phyloP scores from a whole-genome alignment of 228 moss, liverwort and hornwort species.

The Sphagnum fallax region DNA sequence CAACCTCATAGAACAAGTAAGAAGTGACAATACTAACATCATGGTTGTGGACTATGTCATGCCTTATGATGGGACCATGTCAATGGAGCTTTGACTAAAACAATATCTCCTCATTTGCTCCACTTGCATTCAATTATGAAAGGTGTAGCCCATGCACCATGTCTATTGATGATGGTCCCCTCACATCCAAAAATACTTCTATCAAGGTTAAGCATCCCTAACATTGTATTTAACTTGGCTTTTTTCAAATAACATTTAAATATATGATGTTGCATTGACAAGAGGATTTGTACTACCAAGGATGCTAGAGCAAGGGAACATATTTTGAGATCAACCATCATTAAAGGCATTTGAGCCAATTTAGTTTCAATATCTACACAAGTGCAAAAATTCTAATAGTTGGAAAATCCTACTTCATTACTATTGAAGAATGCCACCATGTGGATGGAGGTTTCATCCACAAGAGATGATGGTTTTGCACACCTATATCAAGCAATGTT shows the following conservation, averaged over 20 bases:
- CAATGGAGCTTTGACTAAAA: constrained; percentile 65
- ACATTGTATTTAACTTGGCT: too few relatives aligned
- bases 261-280: too few relatives aligned
- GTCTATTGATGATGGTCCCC: constrained; percentile 55
- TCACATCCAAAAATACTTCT: too few relatives aligned
- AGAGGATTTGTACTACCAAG: too few relatives aligned
- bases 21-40: constrained; percentile 60
- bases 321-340: too few relatives aligned
- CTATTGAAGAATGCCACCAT: constrained; percentile 77
- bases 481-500: constrained; percentile 59
- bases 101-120: constrained; percentile 56
- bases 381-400: not conserved
- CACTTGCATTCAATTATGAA: constrained; percentile 33
- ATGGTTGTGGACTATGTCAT: constrained; percentile 57
- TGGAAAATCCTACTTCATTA: constrained; percentile 44
- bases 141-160: constrained; percentile 81
- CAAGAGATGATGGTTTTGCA: constrained; percentile 39
- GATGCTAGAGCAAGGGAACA: too few relatives aligned
- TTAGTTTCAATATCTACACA: too few relatives aligned
- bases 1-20: constrained; percentile 74
- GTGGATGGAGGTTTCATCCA: constrained; percentile 64
- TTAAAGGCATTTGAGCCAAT: too few relatives aligned
- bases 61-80: constrained; percentile 68
- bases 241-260: too few relatives aligned
- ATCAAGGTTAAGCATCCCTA: too few relatives aligned